Percentiles rank a stretch among this genome's conserved stretches.
These are phyloP conservation scores for Claviceps cyperi DNA, from an alignment of 2,329 filamentous ascomycete genomes.

Conservation along the genomic window DNA sequence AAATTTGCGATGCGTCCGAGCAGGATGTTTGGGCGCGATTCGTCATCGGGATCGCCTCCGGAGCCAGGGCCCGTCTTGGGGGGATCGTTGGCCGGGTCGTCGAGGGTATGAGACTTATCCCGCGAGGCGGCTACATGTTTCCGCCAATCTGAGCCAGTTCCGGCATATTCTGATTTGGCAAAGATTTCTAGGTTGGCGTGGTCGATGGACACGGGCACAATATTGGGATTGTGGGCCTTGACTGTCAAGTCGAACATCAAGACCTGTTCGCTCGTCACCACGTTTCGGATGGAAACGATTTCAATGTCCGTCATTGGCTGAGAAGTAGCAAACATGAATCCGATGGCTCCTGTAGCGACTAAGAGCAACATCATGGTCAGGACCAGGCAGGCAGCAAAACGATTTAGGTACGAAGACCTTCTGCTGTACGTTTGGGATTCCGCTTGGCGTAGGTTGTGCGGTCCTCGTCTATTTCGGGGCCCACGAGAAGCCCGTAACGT, in stretches of 20 bases:
- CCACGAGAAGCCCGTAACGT: constrained; percentile 42
- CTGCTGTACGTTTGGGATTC: constrained; percentile 58
- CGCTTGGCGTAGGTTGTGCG: constrained; percentile 48
- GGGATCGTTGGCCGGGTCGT: constrained; percentile 23
- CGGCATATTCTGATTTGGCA: constrained; percentile 81
- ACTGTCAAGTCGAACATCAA: constrained; percentile 88
- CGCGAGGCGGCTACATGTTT: constrained; percentile 18
- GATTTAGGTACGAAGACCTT: constrained; percentile 48
- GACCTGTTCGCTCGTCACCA: constrained; percentile 86
- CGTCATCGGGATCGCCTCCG: constrained; percentile 44
- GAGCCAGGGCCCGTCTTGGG: constrained; percentile 20
- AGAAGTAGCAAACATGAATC: constrained; percentile 82
- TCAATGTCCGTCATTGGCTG: constrained; percentile 71
- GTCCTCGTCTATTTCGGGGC: constrained; percentile 41
- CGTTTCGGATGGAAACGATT: constrained; percentile 70
- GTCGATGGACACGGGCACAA: constrained; percentile 73
- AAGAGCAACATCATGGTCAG: constrained; percentile 70
- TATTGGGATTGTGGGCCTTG: constrained; percentile 80
- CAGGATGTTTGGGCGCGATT: constrained; percentile 61
- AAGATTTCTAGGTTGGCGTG: constrained; percentile 87
- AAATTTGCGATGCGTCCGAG: constrained; percentile 81
- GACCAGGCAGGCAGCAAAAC: constrained; percentile 75
- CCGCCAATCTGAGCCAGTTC: constrained; percentile 51
- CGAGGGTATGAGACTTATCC: constrained; percentile 13
- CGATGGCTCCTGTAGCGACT: constrained; percentile 70